A percentile compares a stretch with the other conserved stretches of the same genome.
phyloP scores from a whole-genome alignment of 2,329 filamentous ascomycete species.

The Fusarium pilosicola region DNA sequence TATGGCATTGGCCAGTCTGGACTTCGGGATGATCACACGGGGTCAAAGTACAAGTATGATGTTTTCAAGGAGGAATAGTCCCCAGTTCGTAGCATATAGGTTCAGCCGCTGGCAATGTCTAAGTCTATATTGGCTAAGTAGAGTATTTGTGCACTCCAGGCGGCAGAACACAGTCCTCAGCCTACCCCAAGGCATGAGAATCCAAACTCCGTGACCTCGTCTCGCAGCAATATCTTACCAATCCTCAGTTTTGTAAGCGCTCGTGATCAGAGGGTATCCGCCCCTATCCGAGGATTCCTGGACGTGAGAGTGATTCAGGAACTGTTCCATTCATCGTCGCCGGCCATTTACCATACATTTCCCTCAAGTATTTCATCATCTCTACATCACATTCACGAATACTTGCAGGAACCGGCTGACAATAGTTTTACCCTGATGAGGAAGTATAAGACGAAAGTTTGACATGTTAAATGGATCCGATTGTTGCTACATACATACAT shows the following conservation, averaged over 20 bases:
- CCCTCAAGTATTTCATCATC: background rate
- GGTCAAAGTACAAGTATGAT: conserved; percentile 69
- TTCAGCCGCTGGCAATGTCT: no score
- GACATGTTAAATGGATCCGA: background rate
- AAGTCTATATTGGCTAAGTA: no score
- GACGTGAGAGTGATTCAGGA: background rate
- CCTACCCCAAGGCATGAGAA: background rate
- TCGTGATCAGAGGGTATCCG: background rate
- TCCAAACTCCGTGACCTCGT: background rate
- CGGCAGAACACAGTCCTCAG: background rate
- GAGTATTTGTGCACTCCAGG: background rate
- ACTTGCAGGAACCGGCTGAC: background rate
- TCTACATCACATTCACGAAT: background rate
- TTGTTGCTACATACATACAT: background rate
- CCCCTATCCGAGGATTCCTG: background rate
- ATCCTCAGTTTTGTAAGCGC: background rate
- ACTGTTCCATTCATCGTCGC: background rate
- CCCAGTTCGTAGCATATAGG: background rate
- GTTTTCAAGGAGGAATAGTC: conserved; percentile 64
- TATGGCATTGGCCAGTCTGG: conserved; percentile 68
- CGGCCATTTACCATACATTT: background rate
- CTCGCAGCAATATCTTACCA: no score
- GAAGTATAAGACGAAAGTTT: no score
- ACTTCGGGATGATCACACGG: conserved; percentile 67
- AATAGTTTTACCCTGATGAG: background rate